These are phyloP conservation scores for Candida alai DNA, from an alignment of 805 yeast species.

Conservation along the genomic window DNA sequence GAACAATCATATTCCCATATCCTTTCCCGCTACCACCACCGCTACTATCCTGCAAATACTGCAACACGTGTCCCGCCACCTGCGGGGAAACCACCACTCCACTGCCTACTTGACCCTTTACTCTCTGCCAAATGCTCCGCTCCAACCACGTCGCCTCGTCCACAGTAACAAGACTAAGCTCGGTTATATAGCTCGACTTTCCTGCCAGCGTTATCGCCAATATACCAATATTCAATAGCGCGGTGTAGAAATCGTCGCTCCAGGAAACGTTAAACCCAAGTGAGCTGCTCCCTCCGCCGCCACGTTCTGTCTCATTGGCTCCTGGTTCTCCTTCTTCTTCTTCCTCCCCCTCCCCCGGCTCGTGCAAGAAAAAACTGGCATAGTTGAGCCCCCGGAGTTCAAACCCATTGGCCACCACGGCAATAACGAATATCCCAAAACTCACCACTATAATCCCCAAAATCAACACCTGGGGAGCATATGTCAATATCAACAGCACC, in stretches of 20 bases:
- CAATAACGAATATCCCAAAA: constrained; percentile 48
- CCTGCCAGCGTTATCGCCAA: constrained; percentile 67
- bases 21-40: too few species aligned
- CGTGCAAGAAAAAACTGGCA: constrained; percentile 27
- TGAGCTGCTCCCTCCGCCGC: constrained; percentile 17
- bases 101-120: constrained; percentile 1
- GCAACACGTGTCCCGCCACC: too few species aligned
- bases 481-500: constrained; percentile 51
- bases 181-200: constrained; percentile 60
- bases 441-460: constrained; percentile 50
- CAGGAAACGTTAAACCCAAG: constrained; percentile 35
- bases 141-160: constrained; percentile 59
- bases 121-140: constrained; percentile 21
- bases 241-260: constrained; percentile 65
- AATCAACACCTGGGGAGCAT: constrained; percentile 63
- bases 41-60: too few species aligned
- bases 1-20: constrained; percentile 27
- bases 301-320: constrained; percentile 8
- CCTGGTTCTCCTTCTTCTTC: constrained; percentile 13
- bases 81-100: too few species aligned
- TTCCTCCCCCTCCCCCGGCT: constrained; percentile 17
- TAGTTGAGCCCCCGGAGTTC: constrained; percentile 31
- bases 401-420: constrained; percentile 54
- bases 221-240: constrained; percentile 55
- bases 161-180: constrained; percentile 45